phyloP scores from a whole-genome alignment of 2,329 filamentous ascomycete genomes.

The Xylaria hypoxylon region DNA sequence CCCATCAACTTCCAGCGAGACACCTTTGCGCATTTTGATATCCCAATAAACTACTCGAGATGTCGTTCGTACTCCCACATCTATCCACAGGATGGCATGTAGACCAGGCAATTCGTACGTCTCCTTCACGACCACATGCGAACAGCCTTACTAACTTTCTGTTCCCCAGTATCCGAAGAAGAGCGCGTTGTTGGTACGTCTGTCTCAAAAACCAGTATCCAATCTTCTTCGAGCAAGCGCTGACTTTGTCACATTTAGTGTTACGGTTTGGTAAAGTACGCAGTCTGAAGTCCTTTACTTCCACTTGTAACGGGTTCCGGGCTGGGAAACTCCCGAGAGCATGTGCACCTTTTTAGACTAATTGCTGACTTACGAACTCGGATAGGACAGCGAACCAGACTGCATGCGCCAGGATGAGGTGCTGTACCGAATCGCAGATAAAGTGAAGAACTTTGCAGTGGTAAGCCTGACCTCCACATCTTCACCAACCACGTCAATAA shows the following conservation, averaged over 20 bases:
- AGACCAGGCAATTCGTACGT: constrained; percentile 83
- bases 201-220: not conserved
- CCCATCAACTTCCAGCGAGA: not conserved
- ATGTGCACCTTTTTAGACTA: not conserved
- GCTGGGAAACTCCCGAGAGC: not conserved
- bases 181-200: constrained; percentile 77
- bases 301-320: not conserved
- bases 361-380: constrained; percentile 81
- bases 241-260: constrained; percentile 19
- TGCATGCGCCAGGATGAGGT: constrained; percentile 86
- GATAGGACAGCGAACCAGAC: constrained; percentile 85
- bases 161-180: constrained; percentile 71
- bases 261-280: constrained; percentile 38
- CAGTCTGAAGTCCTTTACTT: not conserved
- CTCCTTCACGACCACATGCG: not conserved
- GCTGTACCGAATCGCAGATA: constrained; percentile 91
- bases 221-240: not conserved
- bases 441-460: constrained; percentile 91
- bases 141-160: constrained; percentile 21
- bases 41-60: constrained; percentile 43
- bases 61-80: constrained; percentile 92
- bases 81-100: constrained; percentile 96
- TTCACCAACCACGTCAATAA: not conserved
- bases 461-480: constrained; percentile 33
- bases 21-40: not conserved